Base-by-base conservation (phyloP, 371 early-diverging fungal genomes). In the Vittaforma corneae region DNA sequence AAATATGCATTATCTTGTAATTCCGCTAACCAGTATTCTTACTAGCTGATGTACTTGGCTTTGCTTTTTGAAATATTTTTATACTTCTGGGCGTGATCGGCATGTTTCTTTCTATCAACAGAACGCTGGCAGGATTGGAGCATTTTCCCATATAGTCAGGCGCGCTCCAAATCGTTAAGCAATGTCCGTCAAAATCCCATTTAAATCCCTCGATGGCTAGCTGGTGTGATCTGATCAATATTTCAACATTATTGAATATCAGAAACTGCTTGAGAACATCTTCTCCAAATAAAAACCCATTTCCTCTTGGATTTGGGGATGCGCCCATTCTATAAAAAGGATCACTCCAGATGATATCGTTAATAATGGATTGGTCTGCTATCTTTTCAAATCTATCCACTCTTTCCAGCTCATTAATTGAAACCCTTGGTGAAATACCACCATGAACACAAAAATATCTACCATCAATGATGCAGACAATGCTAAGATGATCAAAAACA, bases 81-180 rank as follows among this genome's bases (percentile, higher is more conserved):
- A 65, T 6, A 22, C 20, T 20, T n/a, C 26, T 33, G 32, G 56
- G 57, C 18, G 61, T 66, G 35, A 78, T 40, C 24, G 45, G 30
- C 30, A 69, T 42, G 53, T 66, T 68, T 44, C 69, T 57, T 35
- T 65, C 67, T n/a, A 79, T 53, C 18, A 44, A 33, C 4, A 77
- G 60, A 46, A 79, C 56, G 28, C 64, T 65, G 30, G 68, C 80
- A 29, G 66, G 79, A 61, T 80, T 80, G 32, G 65, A 70, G 61
- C 68, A 73, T 42, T 73, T 64, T 42, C 71, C 68, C 59, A 77
- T 72, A 66, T 79, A 80, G 57, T 80, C 68, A 11, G 81, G 81
- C 24, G 81, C 81, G 61, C 72, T 67, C 79, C 79, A 80, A 1
- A 80, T 72, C 61, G 81, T 80, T 0, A 79, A 66, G 28, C 59